A percentile compares a stretch with the other conserved stretches of the same genome.
phyloP scores from a whole-genome alignment of 1,139 yeast species.

The Zygoascus meyerae region DNA sequence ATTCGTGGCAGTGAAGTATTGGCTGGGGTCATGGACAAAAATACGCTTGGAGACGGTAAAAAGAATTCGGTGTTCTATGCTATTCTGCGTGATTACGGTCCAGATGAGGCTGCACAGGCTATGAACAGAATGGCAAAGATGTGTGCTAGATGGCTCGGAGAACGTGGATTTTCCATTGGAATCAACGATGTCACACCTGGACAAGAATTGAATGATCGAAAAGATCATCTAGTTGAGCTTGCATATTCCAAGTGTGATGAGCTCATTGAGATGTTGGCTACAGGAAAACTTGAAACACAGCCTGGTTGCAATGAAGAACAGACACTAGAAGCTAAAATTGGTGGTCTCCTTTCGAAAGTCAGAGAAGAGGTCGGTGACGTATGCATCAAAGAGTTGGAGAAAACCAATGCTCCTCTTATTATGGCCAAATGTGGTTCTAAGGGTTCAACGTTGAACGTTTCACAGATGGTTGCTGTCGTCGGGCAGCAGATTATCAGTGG shows the following conservation, averaged over 20 bases:
- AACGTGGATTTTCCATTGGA: slow-evolving; percentile 95
- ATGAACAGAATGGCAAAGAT: slow-evolving; percentile 98
- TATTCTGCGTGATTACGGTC: slow-evolving; percentile 89
- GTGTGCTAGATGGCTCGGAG: slow-evolving; percentile 91
- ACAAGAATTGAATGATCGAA: slow-evolving; percentile 61
- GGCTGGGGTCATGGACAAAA: slow-evolving; percentile 96
- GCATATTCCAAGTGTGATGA: slow-evolving; percentile 93
- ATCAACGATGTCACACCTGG: slow-evolving; percentile 98
- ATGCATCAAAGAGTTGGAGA: slow-evolving; percentile 85
- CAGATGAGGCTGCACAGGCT: slow-evolving; percentile 89
- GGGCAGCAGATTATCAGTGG: slow-evolving; percentile 99
- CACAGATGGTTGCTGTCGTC: slow-evolving; percentile 99
- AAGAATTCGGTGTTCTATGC: slow-evolving; percentile 96
- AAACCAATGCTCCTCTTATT: slow-evolving; percentile 90
- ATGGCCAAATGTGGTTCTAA: slow-evolving; percentile 99
- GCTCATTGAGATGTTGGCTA: slow-evolving; percentile 68
- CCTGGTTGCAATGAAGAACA: slow-evolving; percentile 99
- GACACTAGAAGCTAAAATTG: slow-evolving; percentile 94
- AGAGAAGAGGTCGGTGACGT: slow-evolving; percentile 99
- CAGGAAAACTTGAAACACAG: slow-evolving; percentile 92
- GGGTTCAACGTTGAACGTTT: slow-evolving; percentile 95
- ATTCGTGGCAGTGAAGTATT: slow-evolving; percentile 85
- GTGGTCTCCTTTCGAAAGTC: slow-evolving; percentile 91
- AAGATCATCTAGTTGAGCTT: slow-evolving; percentile 82
- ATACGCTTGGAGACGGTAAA: slow-evolving; percentile 95